Evolutionary conservation across 192 early-diverging fungal species (phyloP).

Genomic region (Podila horticola): DNA sequence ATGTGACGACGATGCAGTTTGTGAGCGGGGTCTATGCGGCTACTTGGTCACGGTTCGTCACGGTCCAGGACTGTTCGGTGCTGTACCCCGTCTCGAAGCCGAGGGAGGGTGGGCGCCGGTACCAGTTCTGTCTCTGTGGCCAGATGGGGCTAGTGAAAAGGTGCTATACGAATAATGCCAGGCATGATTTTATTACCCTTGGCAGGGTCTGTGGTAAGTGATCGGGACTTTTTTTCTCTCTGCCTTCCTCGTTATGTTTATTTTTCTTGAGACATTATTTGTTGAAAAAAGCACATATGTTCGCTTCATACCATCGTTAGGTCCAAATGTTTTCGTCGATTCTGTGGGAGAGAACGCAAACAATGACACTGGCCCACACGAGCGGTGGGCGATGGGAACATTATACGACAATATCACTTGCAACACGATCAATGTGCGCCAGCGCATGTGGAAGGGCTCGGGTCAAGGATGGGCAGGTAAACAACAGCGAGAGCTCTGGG

Average conservation of each 20-base stretch:
- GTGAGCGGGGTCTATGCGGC: conserved; percentile 22
- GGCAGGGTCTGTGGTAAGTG: conserved; percentile 13
- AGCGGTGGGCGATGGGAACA: conserved; percentile 23
- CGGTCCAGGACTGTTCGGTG: conserved; percentile 22
- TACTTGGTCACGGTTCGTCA: conserved; percentile 16
- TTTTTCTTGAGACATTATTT: not conserved
- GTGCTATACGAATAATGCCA: conserved; percentile 20
- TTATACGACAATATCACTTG: conserved; percentile 25
- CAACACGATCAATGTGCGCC: conserved; percentile 19
- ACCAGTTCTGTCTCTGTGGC: conserved; percentile 19
- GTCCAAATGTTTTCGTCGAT: conserved; percentile 24
- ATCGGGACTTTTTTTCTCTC: not conserved
- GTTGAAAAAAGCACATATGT: not conserved
- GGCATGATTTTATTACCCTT: conserved; percentile 24
- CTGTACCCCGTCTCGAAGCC: conserved; percentile 18
- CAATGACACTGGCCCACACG: conserved; percentile 27
- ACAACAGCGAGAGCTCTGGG: no score
- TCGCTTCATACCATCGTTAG: not conserved
- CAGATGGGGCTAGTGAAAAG: conserved; percentile 28
- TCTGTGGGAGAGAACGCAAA: conserved; percentile 15
- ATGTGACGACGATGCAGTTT: conserved; percentile 22
- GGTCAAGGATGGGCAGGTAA: conserved; percentile 30
- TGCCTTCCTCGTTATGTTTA: not conserved
- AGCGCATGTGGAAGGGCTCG: conserved; percentile 17
- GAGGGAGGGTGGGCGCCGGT: conserved; percentile 15